Evolutionary conservation across 169 alveolate species (phyloP).

Genomic region (Babesia bigemina): DNA sequence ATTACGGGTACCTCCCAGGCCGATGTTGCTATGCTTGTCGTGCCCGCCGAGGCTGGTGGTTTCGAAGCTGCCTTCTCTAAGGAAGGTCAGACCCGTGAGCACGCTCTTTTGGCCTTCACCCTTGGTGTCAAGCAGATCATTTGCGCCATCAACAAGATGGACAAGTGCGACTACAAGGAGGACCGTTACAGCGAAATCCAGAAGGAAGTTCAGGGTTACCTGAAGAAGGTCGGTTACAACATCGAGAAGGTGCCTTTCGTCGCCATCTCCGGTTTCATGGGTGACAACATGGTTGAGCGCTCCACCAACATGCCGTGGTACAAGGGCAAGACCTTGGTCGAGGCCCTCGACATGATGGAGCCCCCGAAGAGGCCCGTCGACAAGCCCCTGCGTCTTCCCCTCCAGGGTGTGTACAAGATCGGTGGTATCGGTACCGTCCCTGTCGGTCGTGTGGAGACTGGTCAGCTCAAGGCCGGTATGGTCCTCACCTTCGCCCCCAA

Average conservation of each 20-base stretch:
- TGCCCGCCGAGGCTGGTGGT: constrained; percentile 97
- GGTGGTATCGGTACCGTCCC: constrained; percentile 99
- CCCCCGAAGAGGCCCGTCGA: constrained; percentile 97
- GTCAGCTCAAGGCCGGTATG: constrained; percentile 88
- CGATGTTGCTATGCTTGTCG: constrained; percentile 97
- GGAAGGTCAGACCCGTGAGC: constrained; percentile 98
- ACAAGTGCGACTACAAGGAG: constrained; percentile 93
- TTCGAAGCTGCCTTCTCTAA: constrained; percentile 96
- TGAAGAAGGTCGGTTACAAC: constrained; percentile 97
- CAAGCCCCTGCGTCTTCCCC: constrained; percentile 96
- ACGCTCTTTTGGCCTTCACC: constrained; percentile 96
- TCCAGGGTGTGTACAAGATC: constrained; percentile 97
- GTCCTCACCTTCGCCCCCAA: constrained; percentile 92
- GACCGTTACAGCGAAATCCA: constrained; percentile 95
- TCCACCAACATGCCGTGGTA: constrained; percentile 97
- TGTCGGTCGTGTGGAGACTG: constrained; percentile 99
- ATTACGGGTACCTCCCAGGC: constrained; percentile 99
- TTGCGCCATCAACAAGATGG: constrained; percentile 99
- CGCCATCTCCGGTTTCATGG: constrained; percentile 97
- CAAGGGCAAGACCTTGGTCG: constrained; percentile 95
- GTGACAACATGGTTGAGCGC: constrained; percentile 96
- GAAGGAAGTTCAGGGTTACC: constrained; percentile 92
- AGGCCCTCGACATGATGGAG: constrained; percentile 94
- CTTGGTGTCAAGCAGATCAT: constrained; percentile 99
- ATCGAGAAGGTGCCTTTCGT: constrained; percentile 95